Evolutionary conservation across 805 yeast species (phyloP).

Genomic region (Starmerella tilneyi): DNA sequence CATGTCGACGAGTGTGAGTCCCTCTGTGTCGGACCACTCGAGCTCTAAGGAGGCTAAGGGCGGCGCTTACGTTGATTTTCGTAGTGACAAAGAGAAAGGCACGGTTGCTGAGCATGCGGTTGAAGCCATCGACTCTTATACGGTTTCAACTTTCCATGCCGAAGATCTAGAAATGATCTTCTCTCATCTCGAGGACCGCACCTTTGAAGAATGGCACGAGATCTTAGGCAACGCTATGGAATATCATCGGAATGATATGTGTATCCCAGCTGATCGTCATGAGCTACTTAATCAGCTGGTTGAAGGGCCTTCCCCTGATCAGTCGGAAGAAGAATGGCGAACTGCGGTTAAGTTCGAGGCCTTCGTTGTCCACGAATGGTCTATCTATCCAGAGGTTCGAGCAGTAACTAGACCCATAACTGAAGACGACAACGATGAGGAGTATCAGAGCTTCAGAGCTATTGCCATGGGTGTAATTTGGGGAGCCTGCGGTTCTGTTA

Average conservation of each 20-base stretch:
- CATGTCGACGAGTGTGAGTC: no score
- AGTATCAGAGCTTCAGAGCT: conserved; percentile 42
- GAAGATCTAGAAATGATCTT: conserved; percentile 12
- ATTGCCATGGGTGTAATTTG: conserved; percentile 42
- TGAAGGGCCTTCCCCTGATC: neutral
- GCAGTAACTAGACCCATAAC: conserved; percentile 45
- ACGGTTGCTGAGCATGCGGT: neutral
- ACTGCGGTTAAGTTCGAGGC: conserved; percentile 34
- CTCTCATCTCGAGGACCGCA: conserved; percentile 23
- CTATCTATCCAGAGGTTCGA: conserved; percentile 53
- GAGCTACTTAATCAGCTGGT: conserved; percentile 26
- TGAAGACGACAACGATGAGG: conserved; percentile 34
- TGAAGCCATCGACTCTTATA: neutral
- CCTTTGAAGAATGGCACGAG: conserved; percentile 34
- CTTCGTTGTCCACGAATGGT: conserved; percentile 35
- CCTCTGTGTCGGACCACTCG: no score
- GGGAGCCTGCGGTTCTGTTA: conserved; percentile 44
- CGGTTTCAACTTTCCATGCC: neutral
- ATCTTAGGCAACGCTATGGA: conserved; percentile 35
- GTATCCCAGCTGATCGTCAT: neutral
- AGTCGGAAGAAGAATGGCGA: conserved; percentile 21
- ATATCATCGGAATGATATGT: conserved; percentile 39
- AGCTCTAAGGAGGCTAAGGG: no score
- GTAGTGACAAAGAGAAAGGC: neutral
- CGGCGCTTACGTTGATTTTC: no score